Conservation (phyloP, 208 protist species). For the Crithidia sp. region DNA sequence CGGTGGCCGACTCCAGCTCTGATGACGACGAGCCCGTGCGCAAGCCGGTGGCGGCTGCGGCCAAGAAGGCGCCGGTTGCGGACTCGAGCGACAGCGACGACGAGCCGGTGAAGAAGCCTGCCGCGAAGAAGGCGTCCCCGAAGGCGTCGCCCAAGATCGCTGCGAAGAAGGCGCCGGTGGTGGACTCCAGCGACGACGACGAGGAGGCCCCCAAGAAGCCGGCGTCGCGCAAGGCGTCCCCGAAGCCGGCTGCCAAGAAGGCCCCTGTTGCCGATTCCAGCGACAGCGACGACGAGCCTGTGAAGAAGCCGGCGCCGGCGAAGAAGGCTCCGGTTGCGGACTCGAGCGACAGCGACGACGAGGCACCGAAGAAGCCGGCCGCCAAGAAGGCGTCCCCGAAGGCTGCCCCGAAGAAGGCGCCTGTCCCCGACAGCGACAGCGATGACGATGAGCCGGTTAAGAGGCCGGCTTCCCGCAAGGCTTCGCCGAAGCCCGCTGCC, state of each 20-base stretch:
- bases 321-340: constrained; percentile 33
- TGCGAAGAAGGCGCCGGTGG: constrained; percentile 32
- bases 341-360: constrained; percentile 25
- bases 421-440: constrained; percentile 39
- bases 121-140: constrained; percentile 40
- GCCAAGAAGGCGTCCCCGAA: constrained; percentile 57
- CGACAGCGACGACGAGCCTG: constrained; percentile 60
- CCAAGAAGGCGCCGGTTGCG: constrained; percentile 31
- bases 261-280: constrained; percentile 30
- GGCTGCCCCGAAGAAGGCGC: constrained; percentile 44
- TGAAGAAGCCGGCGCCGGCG: constrained; percentile 10
- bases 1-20: constrained; percentile 29
- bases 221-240: constrained; percentile 49
- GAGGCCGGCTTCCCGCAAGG: constrained; percentile 49
- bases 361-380: constrained; percentile 41
- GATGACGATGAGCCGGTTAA: constrained; percentile 60
- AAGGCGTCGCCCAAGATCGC: constrained; percentile 2
- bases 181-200: constrained; percentile 25
- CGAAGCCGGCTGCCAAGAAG: constrained; percentile 51
- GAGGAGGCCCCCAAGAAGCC: constrained; percentile 45
- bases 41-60: constrained; percentile 10
- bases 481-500: constrained; percentile 37
- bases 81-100: constrained; percentile 36
- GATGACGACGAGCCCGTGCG: constrained; percentile 57
- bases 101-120: constrained; percentile 39